Base-by-base conservation (phyloP, 1,284 basidiomycete genomes). In the Schizopora paradoxa region DNA sequence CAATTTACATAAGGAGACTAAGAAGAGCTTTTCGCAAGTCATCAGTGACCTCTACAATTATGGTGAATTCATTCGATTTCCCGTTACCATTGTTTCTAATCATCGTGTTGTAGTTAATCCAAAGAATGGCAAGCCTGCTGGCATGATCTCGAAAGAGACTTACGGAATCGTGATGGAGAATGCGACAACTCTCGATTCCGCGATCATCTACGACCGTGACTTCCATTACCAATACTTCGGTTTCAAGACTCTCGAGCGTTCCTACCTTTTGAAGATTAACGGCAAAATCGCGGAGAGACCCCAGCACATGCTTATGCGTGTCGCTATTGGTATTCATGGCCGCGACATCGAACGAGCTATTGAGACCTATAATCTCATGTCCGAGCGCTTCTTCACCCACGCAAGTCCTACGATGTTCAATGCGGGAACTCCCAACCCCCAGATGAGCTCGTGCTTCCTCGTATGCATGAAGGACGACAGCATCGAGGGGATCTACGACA, bases 241-340 rank as follows among this genome's bases (percentile, higher is more conserved):
- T 21, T 99, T 99, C 82, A 99, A 99, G 70, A 99, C 96, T 1
- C 83, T 99, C 26, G 96, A 99, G 70, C 87, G 96, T 29, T 98
- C 95, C 3, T 99, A 99, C 67, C 79, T 99, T 6, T 83, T 99
- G 40, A 85, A 91, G 51, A 86, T 98, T 68, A 82, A 97, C 63
- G 91, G 91, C 47, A 91, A 91, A 58, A 90, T 96, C 39, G 95
- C 93, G 39, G 96, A 99, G 68, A 83, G 96, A 42, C 96, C 96
- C 26, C 95, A 99, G 62, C 96, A 99, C 68, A 91, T 99, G 84
- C 86, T 99, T 61, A 99, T 99, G 96, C 93, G 95, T 68, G 96
- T 99, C 45, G 90, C 95, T 38, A 91, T 99, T 41, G 96, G 95
- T 48, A 96, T 99, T 54, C 95, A 99, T 64, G 94, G 94, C 8